Conservation (phyloP, 345 rosid species). For the Atalantia buxifolia region DNA sequence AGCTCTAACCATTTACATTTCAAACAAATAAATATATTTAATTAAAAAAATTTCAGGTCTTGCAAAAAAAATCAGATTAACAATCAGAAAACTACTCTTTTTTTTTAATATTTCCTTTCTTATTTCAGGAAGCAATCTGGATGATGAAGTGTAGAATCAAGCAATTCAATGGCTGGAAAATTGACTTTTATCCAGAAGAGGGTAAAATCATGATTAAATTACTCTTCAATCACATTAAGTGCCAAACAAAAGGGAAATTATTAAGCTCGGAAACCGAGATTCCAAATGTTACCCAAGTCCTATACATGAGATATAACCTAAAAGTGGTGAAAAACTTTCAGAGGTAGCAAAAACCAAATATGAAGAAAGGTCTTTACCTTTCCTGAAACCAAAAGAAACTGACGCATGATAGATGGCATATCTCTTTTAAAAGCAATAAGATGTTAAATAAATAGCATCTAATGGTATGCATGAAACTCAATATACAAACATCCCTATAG, state of each 20-base stretch:
- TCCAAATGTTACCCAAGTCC: neutral
- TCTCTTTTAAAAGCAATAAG: neutral
- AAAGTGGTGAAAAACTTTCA: neutral
- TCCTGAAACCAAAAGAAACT: neutral
- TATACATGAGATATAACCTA: neutral
- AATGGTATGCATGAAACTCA: neutral
- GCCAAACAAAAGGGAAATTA: neutral
- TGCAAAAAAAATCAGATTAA: neutral
- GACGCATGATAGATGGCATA: neutral
- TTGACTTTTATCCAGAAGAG: neutral
- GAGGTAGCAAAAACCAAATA: neutral
- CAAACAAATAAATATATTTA: neutral
- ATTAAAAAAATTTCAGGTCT: neutral
- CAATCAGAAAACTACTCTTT: neutral
- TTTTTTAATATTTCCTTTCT: too few relatives aligned
- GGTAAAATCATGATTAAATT: neutral
- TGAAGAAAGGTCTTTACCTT: neutral
- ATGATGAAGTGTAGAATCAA: neutral
- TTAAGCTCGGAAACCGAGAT: neutral
- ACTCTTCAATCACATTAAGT: neutral
- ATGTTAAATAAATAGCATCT: neutral
- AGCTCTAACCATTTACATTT: neutral
- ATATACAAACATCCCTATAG: neutral
- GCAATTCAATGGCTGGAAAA: neutral
- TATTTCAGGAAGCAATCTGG: neutral